These are phyloP conservation scores for Leccinellum luteum DNA, from an alignment of 768 basidiomycete genomes.

Conservation along the genomic window DNA sequence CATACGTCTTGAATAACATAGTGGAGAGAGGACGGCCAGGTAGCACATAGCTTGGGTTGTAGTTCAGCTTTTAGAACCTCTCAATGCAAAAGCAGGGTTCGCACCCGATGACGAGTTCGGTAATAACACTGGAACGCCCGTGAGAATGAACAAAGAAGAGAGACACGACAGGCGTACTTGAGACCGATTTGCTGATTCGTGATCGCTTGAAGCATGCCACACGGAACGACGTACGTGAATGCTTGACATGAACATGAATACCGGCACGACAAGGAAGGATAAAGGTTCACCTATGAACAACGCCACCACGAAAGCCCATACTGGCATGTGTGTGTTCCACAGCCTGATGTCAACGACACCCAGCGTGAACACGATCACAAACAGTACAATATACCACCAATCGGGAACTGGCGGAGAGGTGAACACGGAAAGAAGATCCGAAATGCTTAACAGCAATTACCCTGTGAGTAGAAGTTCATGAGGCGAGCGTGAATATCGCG, in stretches of 20 bases:
- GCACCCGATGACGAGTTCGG: conserved; percentile 72
- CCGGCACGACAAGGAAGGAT: not conserved
- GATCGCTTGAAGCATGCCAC: conserved; percentile 64
- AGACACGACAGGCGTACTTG: conserved; percentile 29
- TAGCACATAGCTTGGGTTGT: conserved; percentile 50
- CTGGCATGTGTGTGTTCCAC: conserved; percentile 72
- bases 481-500: conserved; percentile 83
- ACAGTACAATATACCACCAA: conserved; percentile 79
- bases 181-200: conserved; percentile 78
- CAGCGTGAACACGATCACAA: conserved; percentile 66
- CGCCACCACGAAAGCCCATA: conserved; percentile 66
- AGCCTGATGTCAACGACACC: conserved; percentile 69
- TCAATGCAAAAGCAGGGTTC: not conserved
- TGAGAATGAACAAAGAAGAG: not conserved
- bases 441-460: conserved; percentile 9
- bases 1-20: conserved; percentile 87
- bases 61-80: not conserved
- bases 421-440: not conserved
- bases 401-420: conserved; percentile 51
- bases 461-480: conserved; percentile 66
- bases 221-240: conserved; percentile 46
- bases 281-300: conserved; percentile 45
- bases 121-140: conserved; percentile 49
- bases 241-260: conserved; percentile 20
- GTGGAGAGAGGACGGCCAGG: conserved; percentile 77